Evolutionary conservation across 345 rosid species (phyloP), one percentile per base, ranked within the genome.

Genomic region (Moricandia moricandioides): DNA sequence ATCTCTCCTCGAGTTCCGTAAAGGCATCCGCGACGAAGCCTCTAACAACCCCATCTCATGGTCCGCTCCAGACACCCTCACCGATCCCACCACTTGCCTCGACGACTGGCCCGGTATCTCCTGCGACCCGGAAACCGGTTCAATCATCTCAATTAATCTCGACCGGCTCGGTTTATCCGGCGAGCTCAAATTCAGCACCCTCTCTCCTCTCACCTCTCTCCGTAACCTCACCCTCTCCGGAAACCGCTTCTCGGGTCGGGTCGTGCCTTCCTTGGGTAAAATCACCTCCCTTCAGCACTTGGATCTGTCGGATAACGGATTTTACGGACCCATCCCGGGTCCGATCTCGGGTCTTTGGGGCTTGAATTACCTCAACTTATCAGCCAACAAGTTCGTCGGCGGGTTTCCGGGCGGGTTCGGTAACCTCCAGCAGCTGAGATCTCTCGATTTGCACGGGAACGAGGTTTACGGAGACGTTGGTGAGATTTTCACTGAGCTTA

Each of bases 321-420:
- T 94, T 70, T 80, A 86, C 14, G 98, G 98, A 9, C 91, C 98
- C 64, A 87, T 94, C 74, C 98, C 98, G 34, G 86, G 77, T 16
- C 88, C 93, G 86, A 86, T 94, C 89, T 79, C 84, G 35, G 90
- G 87, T 7, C 79, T 94, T 26, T 90, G 92, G 86, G 83, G 86
- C 27, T 57, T 94, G 71, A 89, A 84, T 67, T 75, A 85, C 70
- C 75, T 94, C 75, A 91, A 94, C 80, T 73, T 94, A 37, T 94
- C 98, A 4, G 31, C 30, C 5, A 94, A 94, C 65, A 71, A 67
- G 59, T 94, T 94, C 79, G 75, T 77, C 7, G 98, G 98, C 0
- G 86, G 95, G 21, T 84, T 91, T 10, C 98, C 97, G 0, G 69
- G 27, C 2, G 91, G 87, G 7, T 82, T 94, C 3, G 71, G 86